Base-by-base conservation (phyloP, 2,329 filamentous ascomycete genomes). In the Rhynchosporium graminicola region DNA sequence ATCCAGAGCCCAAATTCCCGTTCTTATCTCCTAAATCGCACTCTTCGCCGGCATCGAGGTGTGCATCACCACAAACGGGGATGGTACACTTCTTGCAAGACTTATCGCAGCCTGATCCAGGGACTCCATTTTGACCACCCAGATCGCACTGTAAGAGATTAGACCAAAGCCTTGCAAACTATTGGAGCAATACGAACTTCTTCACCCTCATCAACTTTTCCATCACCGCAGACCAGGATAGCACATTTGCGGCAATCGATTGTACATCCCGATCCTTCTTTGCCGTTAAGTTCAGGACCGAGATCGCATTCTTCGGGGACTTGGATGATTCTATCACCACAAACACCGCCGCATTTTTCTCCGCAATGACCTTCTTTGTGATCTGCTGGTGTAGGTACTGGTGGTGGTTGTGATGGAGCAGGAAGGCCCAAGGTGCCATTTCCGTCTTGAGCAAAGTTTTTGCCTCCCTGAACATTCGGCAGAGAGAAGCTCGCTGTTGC, bases 251-350 rank as follows among this genome's bases (percentile, higher is more conserved):
- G 15, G 52, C 59, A 61, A 31, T 61, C 45, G 8, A 20, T 33
- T 45, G 59, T 57, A 13, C 59, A 61, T 8, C 59, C 59, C 13
- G 52, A 57, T 38, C 46, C 38, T 9, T n/a, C 40, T 31, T 47
- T 47, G 26, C 60, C 60, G 31, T 62, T 62, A 3, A 62, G 31
- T 43, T 54, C 26, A 33, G 60, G 55, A 3, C 60, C 60, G 4
- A 62, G 60, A 33, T 62, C 60, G 40, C 60, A 62, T 13, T 62
- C 56, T 29, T 52, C 46, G 15, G 38, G 55, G 0, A 15, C 38
- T 50, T 62, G 60, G 15, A 64, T 51, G 13, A 62, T 60, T 28
- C 8, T 31, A 31, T 62, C 59, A 10, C 58, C 57, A 31, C 58
- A 60, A 2, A 59, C 54, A 2, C 62, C 62, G 6, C 59, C 62